Evolutionary conservation across 164 flowering plant species (phyloP).

Genomic region (Stephania japonica): DNA sequence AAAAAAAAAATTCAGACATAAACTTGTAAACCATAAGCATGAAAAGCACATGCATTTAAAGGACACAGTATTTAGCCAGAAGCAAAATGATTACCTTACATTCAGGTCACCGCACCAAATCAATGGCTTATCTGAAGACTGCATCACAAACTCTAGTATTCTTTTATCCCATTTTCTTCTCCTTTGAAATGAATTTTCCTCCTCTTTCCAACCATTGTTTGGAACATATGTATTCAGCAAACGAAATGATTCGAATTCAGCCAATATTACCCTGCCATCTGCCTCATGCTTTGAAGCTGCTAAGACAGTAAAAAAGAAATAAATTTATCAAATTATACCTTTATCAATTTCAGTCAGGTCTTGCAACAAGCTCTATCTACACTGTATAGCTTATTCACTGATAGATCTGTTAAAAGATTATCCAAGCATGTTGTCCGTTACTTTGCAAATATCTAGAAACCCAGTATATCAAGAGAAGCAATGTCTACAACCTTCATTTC

Average conservation of each 20-base stretch:
- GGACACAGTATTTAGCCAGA: background rate
- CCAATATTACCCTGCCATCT: slow-evolving; percentile 91
- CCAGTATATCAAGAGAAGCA: background rate
- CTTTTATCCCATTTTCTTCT: slow-evolving; percentile 98
- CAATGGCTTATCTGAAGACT: slow-evolving; percentile 69
- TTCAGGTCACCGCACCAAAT: slow-evolving; percentile 99
- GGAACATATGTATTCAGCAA: slow-evolving; percentile 84
- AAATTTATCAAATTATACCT: background rate
- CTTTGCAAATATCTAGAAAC: background rate
- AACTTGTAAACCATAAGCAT: background rate
- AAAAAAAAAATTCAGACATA: background rate
- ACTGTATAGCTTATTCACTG: background rate
- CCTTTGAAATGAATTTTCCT: slow-evolving; percentile 77
- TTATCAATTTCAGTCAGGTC: background rate
- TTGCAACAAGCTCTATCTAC: background rate
- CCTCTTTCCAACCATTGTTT: slow-evolving; percentile 99
- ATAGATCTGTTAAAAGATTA: background rate
- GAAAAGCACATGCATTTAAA: background rate
- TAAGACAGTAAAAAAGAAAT: slow-evolving; percentile 12
- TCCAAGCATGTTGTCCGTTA: background rate
- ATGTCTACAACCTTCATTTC: background rate
- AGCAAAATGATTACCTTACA: slow-evolving; percentile 55
- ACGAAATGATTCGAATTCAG: slow-evolving; percentile 80
- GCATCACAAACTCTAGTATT: slow-evolving; percentile 66
- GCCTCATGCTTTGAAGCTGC: slow-evolving; percentile 78